These are phyloP conservation scores for Monilinia aucupariae DNA, from an alignment of 2,329 filamentous ascomycete genomes.

Conservation along the genomic window DNA sequence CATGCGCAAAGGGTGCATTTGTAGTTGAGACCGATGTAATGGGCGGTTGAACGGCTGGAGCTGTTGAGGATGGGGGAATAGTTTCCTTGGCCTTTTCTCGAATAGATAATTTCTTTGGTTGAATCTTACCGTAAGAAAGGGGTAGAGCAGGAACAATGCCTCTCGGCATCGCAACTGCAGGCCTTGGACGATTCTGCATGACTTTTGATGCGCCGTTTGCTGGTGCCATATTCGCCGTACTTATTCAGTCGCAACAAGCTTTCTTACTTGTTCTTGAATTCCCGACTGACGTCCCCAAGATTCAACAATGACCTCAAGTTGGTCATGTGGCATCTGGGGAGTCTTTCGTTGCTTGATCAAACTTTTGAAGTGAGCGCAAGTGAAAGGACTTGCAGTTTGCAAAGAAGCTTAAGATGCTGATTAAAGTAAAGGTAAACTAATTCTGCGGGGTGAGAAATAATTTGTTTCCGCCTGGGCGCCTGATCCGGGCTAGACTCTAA, in stretches of 20 bases:
- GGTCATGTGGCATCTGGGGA: slow-evolving; percentile 19
- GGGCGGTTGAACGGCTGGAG: slow-evolving; percentile 18
- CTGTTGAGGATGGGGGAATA: slow-evolving; percentile 14
- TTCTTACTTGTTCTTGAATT: slow-evolving; percentile 17
- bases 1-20: slow-evolving; percentile 1
- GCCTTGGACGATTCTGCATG: slow-evolving; percentile 31
- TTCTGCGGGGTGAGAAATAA: slow-evolving; percentile 17
- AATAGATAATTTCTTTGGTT: slow-evolving; percentile 28
- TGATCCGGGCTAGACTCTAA: not conserved
- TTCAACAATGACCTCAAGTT: slow-evolving; percentile 34
- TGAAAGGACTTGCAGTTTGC: slow-evolving; percentile 16
- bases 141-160: slow-evolving; percentile 34
- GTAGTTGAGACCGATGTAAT: slow-evolving; percentile 18
- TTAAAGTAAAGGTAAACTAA: slow-evolving; percentile 1
- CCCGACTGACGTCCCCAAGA: slow-evolving; percentile 36
- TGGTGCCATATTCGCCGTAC: slow-evolving; percentile 29
- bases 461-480: slow-evolving; percentile 9
- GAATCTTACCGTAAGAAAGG: slow-evolving; percentile 34
- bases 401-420: slow-evolving; percentile 15
- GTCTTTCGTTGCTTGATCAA: slow-evolving; percentile 10
- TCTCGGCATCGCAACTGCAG: slow-evolving; percentile 27
- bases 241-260: slow-evolving; percentile 6
- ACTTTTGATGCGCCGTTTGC: slow-evolving; percentile 29
- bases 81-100: slow-evolving; percentile 27
- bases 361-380: slow-evolving; percentile 12